Percentiles rank a stretch among this genome's conserved stretches.
Conservation (phyloP, 176 grass and related monocot species). For the Panicum miliaceum region DNA sequence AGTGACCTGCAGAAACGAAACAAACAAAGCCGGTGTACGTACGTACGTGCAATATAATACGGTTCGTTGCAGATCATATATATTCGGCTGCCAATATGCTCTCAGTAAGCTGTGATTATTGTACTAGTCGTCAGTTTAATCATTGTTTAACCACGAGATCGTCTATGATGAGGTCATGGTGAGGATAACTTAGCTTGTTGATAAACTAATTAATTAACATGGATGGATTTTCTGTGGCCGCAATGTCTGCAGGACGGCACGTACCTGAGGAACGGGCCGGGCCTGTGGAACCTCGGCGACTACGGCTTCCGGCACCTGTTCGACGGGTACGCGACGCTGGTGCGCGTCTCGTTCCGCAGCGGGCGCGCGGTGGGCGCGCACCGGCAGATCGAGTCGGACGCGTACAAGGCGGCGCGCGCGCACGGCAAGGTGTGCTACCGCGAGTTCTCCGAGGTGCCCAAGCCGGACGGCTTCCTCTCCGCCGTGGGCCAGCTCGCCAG, state of each 20-base stretch:
- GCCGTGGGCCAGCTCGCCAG: slow-evolving; percentile 67
- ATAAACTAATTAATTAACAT: neutral
- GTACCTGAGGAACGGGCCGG: slow-evolving; percentile 93
- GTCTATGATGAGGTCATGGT: neutral
- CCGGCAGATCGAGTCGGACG: slow-evolving; percentile 92
- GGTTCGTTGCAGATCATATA: slow-evolving; percentile 6
- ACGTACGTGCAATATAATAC: slow-evolving; percentile 29
- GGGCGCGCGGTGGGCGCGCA: slow-evolving; percentile 66
- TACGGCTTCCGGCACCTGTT: slow-evolving; percentile 96
- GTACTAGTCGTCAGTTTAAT: slow-evolving; percentile 15
- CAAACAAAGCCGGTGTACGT: neutral
- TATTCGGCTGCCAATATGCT: too few relatives aligned
- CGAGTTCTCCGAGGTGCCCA: slow-evolving; percentile 94
- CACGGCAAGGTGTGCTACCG: slow-evolving; percentile 85
- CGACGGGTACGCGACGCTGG: slow-evolving; percentile 94
- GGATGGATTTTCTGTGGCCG: neutral
- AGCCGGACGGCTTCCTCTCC: slow-evolving; percentile 54
- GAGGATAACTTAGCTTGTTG: neutral
- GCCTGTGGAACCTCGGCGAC: slow-evolving; percentile 87
- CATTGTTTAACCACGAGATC: slow-evolving; percentile 1
- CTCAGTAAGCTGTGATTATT: slow-evolving; percentile 23
- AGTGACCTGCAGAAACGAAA: slow-evolving; percentile 15
- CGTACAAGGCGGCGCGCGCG: slow-evolving; percentile 82
- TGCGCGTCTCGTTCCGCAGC: slow-evolving; percentile 78
- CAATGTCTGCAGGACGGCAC: slow-evolving; percentile 72